Evolutionary conservation across 192 early-diverging fungal species (phyloP), one percentile per base, ranked within the genome.

Genomic region (Backusella westeae): DNA sequence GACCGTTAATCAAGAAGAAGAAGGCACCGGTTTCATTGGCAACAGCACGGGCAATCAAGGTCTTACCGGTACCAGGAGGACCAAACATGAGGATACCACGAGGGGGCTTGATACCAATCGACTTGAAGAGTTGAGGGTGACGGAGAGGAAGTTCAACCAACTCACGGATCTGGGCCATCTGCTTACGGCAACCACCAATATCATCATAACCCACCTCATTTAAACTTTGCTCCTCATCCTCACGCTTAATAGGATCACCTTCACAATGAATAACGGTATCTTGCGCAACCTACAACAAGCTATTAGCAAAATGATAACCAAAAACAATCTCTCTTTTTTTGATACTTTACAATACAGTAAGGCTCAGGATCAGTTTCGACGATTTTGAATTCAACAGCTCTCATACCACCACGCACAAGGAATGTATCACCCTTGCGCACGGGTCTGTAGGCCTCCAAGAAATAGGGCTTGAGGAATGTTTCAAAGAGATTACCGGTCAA

Each of bases 1-100:
- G 98, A 42, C 97, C 98, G 83, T 99, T 99, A 87, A 99, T 99
- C 71, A 97, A 84, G 89, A 99, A 99, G 90, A 99, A 97, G 92
- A 99, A 99, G 17, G 97, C 98, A 34, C 98, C 98, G 36, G 97
- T 99, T 84, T 99, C 98, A 83, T 99, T 99, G 70, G 98, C 98
- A 4, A 99, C 97, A 6, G 98, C 97, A 75, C 97, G 93, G 6
- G 97, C 97, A 84, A 99, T 96, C 79, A 99, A 87, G 6, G 97
- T 99, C 85, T 99, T 99, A 87, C 98, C 98, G 26, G 97, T 99
- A 87, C 98, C 98, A 10, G 98, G 98, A 29, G 98, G 98, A 56
- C 97, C 98, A 80, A 90, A 98, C 94, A 99, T 95, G 66, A 99
- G 90, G 68, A 99, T 97, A 69, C 96, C 97, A 46, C 97, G 92